Evolutionary conservation across 805 yeast genomes (phyloP).

Genomic region (Ogataea sp.): DNA sequence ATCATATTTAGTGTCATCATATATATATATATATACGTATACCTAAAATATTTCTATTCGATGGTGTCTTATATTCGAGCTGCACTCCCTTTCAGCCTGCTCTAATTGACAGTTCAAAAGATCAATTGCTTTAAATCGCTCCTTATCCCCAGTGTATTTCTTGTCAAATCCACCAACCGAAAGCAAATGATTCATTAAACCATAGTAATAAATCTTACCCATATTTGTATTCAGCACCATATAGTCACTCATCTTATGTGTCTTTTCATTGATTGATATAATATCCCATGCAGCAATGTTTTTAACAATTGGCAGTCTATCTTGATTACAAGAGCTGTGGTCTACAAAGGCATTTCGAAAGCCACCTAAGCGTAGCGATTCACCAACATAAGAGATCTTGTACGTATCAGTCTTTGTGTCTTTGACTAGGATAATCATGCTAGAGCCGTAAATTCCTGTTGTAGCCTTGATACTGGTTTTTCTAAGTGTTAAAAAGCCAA

Average conservation of each 20-base stretch:
- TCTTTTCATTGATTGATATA: neutral
- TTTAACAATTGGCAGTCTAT: neutral
- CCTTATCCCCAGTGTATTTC: neutral
- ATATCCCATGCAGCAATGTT: slow-evolving; percentile 2
- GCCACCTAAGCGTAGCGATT: neutral
- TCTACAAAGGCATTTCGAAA: too few relatives aligned
- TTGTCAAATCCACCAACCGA: neutral
- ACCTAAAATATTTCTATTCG: too few relatives aligned
- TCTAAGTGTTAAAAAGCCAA: neutral
- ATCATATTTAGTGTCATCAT: too few relatives aligned
- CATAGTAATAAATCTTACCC: neutral
- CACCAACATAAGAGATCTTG: neutral
- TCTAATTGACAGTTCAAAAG: neutral
- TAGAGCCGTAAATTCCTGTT: neutral
- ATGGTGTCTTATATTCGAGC: too few relatives aligned
- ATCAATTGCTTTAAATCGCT: neutral
- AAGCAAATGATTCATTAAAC: neutral
- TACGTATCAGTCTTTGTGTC: neutral
- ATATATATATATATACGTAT: neutral
- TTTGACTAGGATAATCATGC: neutral
- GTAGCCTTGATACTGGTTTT: neutral
- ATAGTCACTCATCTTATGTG: neutral
- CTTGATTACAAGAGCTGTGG: neutral
- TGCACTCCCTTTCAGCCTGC: neutral
- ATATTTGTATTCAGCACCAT: neutral